Conservation (phyloP, 306 rosid genomes). For the Inga oerstediana region DNA sequence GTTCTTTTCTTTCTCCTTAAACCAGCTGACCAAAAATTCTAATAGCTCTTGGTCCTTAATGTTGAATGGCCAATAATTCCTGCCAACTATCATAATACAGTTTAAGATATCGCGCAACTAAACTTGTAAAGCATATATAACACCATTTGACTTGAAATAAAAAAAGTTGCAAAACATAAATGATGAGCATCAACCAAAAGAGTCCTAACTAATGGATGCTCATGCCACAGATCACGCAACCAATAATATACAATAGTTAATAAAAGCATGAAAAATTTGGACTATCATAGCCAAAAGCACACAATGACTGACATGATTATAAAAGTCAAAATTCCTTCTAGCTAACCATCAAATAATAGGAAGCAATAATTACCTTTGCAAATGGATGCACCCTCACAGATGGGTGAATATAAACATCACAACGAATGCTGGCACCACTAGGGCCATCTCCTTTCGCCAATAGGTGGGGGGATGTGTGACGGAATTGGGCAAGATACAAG, state of each 20-base stretch:
- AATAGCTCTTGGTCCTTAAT: too few relatives aligned
- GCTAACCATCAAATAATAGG: not conserved
- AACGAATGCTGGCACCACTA: conserved; percentile 65
- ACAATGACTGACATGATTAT: not conserved
- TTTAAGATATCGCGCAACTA: too few relatives aligned
- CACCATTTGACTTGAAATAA: not conserved
- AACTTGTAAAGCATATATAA: too few relatives aligned
- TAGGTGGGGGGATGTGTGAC: conserved; percentile 67
- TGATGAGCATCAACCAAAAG: not conserved
- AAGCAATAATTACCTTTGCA: conserved; percentile 66
- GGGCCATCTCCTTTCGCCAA: conserved; percentile 76
- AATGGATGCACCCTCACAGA: conserved; percentile 96
- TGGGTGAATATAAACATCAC: conserved; percentile 91
- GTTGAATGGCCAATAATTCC: too few relatives aligned
- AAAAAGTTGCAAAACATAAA: conserved; percentile 11
- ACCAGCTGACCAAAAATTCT: too few relatives aligned
- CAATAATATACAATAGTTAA: not conserved
- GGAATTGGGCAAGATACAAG: conserved; percentile 85
- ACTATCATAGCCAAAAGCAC: not conserved
- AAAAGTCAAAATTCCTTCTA: conserved; percentile 19
- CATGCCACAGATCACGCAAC: conserved; percentile 9
- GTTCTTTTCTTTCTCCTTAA: too few relatives aligned
- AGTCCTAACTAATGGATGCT: not conserved
- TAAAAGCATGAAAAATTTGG: not conserved
- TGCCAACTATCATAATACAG: too few relatives aligned